Percentiles rank a stretch among this genome's conserved stretches.
phyloP scores from a whole-genome alignment of 768 basidiomycete genomes.

The Exidia glandulosa region DNA sequence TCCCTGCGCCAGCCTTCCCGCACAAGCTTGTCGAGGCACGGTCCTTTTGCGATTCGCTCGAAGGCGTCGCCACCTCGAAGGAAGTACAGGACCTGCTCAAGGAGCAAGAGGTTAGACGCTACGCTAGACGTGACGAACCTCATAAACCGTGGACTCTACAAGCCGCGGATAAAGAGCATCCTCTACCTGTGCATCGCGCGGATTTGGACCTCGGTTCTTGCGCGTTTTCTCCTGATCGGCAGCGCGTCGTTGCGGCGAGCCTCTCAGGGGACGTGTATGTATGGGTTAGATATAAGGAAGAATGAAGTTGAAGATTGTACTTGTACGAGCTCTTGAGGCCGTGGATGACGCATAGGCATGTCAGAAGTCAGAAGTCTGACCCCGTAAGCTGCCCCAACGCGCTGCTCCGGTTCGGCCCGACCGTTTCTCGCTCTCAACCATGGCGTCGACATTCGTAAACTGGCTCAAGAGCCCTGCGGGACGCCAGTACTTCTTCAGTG shows the following conservation, averaged over 20 bases:
- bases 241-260: not conserved
- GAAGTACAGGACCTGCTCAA: not conserved
- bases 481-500: conserved; percentile 91
- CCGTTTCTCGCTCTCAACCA: conserved; percentile 15
- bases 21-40: conserved; percentile 9
- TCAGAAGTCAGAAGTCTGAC: no score
- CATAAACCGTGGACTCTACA: not conserved
- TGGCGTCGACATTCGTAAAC: conserved; percentile 70
- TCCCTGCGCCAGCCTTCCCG: conserved; percentile 33
- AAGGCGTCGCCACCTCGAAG: not conserved
- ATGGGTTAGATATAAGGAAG: not conserved
- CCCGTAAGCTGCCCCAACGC: no score
- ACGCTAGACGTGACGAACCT: not conserved
- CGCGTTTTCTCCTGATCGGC: not conserved
- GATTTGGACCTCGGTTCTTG: not conserved
- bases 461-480: conserved; percentile 91
- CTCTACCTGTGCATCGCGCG: not conserved
- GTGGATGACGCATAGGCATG: not conserved
- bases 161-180: not conserved
- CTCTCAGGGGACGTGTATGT: not conserved
- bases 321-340: not conserved
- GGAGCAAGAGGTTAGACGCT: not conserved
- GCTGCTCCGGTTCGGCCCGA: not conserved
- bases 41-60: no score
- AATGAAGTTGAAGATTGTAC: no score